Evolutionary conservation across 495 filamentous ascomycete species (phyloP).

Genomic region (Hypoxylon lienhwacheense): DNA sequence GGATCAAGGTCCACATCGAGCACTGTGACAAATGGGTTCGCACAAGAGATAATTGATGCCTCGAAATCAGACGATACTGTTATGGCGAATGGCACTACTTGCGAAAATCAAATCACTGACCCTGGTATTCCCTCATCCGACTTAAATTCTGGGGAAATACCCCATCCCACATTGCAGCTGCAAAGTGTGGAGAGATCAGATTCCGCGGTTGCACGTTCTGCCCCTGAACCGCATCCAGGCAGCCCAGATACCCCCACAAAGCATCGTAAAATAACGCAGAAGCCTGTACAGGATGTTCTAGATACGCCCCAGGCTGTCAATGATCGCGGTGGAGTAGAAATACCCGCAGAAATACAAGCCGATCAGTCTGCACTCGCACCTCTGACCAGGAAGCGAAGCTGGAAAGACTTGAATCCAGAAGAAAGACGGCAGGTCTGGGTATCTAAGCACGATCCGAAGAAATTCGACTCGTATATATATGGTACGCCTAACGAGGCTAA

Average conservation of each 20-base stretch:
- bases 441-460: conserved; percentile 29
- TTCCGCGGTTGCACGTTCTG: background rate
- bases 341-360: background rate
- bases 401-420: conserved; percentile 22
- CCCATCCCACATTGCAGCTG: background rate
- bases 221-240: background rate
- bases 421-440: conserved; percentile 30
- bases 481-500: conserved; percentile 32
- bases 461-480: conserved; percentile 37
- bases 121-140: background rate
- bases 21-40: background rate
- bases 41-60: background rate
- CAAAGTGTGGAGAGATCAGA: background rate
- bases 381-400: conserved; percentile 10
- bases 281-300: background rate
- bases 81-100: background rate
- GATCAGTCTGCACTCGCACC: conserved; percentile 3
- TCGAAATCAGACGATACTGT: background rate
- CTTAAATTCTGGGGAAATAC: background rate
- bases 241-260: background rate
- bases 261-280: background rate
- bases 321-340: background rate
- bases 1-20: background rate
- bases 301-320: background rate
- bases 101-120: background rate